Conservation (phyloP, 345 rosid species). For the Populus nigra region DNA sequence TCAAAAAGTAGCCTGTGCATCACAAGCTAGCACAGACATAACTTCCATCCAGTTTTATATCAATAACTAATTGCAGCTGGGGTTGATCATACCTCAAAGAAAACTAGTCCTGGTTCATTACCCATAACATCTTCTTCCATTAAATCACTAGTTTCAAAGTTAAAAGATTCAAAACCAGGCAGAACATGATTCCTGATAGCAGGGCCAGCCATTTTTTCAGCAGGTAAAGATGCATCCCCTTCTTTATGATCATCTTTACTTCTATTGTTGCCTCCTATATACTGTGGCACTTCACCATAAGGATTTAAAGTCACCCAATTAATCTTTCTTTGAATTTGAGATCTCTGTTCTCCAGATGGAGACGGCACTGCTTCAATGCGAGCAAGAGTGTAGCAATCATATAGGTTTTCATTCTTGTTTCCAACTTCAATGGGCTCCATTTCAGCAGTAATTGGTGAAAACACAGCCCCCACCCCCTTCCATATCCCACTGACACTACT, state of each 20-base stretch:
- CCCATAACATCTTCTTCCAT: constrained; percentile 91
- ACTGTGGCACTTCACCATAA: constrained; percentile 53
- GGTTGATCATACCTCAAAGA: constrained; percentile 66
- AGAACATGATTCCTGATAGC: constrained; percentile 29
- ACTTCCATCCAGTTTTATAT: neutral
- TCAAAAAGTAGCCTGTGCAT: neutral
- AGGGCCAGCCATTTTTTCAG: constrained; percentile 10
- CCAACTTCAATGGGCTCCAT: constrained; percentile 90
- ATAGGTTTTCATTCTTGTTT: constrained; percentile 58
- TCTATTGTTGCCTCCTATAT: constrained; percentile 19
- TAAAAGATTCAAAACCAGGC: constrained; percentile 64
- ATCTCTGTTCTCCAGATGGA: constrained; percentile 30
- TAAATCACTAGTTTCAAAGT: constrained; percentile 61
- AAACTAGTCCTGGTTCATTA: constrained; percentile 71
- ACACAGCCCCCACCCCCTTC: constrained; percentile 93
- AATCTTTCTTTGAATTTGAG: constrained; percentile 65
- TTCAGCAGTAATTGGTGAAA: constrained; percentile 79
- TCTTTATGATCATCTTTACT: constrained; percentile 20
- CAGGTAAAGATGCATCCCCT: constrained; percentile 21
- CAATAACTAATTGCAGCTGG: neutral
- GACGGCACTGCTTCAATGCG: constrained; percentile 45
- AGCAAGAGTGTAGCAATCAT: constrained; percentile 75
- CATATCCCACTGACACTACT: constrained; percentile 95
- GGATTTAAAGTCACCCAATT: constrained; percentile 95
- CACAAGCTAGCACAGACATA: neutral